Conservation (phyloP, 1,139 yeast genomes). For the Geotrichum fermentans region DNA sequence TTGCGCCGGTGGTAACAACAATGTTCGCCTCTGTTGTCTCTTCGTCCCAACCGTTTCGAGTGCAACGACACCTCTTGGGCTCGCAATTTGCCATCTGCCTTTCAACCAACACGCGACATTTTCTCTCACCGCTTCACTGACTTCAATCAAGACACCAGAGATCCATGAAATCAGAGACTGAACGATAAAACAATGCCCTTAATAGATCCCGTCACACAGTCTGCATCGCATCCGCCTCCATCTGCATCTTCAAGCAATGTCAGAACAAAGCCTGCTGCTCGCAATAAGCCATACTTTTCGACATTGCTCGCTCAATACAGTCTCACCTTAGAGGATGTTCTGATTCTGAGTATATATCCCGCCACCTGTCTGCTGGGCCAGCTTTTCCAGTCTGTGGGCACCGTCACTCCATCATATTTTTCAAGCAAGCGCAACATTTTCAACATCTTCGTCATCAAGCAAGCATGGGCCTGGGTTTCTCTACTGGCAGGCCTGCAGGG, state of each 20-base stretch:
- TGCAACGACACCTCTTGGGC: no score
- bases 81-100: no score
- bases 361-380: constrained; percentile 32
- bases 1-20: no score
- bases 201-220: not conserved
- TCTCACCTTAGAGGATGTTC: constrained; percentile 3
- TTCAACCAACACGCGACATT: no score
- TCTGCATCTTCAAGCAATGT: no score
- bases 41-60: no score
- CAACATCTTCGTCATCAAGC: constrained; percentile 72
- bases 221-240: not conserved
- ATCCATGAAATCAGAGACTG: no score
- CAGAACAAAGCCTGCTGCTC: not conserved
- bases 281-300: not conserved
- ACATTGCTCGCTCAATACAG: not conserved
- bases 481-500: constrained; percentile 33
- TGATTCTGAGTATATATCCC: constrained; percentile 31
- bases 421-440: constrained; percentile 60
- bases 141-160: no score
- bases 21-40: no score
- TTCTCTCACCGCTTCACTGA: not conserved
- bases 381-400: constrained; percentile 26
- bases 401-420: constrained; percentile 39
- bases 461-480: constrained; percentile 90
- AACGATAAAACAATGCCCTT: constrained; percentile 2